Percentiles rank a stretch among this genome's conserved stretches.
These are phyloP conservation scores for Salix suchowensis DNA, from an alignment of 345 rosid genomes.

Conservation along the genomic window DNA sequence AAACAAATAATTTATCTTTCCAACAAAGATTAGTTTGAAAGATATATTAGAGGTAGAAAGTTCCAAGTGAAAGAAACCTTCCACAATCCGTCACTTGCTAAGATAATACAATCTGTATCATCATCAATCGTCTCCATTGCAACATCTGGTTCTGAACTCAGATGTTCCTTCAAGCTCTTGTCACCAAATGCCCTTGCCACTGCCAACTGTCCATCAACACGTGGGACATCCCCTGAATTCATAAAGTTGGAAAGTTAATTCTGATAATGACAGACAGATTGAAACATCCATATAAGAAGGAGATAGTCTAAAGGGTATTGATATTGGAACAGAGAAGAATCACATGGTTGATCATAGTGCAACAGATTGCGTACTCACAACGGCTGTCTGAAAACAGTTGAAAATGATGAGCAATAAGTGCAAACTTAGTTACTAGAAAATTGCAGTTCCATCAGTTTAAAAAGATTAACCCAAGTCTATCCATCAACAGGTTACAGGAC, in stretches of 20 bases:
- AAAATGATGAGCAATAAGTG: neutral
- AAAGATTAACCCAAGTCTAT: neutral
- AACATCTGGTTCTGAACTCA: conserved; percentile 85
- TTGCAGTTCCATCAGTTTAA: neutral
- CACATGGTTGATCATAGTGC: neutral
- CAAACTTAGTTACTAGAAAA: neutral
- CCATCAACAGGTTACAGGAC: neutral
- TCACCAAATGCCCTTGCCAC: conserved; percentile 97
- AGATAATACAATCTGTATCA: conserved; percentile 59
- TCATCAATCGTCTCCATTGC: conserved; percentile 46
- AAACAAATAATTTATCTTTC: neutral
- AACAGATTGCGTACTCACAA: neutral
- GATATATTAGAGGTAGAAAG: conserved; percentile 14
- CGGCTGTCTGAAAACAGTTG: neutral
- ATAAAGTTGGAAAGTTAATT: neutral
- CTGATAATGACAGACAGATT: neutral
- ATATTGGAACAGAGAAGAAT: neutral
- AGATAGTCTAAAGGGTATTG: neutral
- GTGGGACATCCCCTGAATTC: conserved; percentile 77
- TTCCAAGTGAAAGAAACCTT: conserved; percentile 44
- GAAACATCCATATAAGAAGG: neutral
- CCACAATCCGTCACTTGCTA: conserved; percentile 96
- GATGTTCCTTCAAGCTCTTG: conserved; percentile 77
- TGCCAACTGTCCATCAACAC: conserved; percentile 91
- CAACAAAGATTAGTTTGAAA: neutral